phyloP scores from a whole-genome alignment of 192 early-diverging fungal species.

The Ambispora gerdemannii region DNA sequence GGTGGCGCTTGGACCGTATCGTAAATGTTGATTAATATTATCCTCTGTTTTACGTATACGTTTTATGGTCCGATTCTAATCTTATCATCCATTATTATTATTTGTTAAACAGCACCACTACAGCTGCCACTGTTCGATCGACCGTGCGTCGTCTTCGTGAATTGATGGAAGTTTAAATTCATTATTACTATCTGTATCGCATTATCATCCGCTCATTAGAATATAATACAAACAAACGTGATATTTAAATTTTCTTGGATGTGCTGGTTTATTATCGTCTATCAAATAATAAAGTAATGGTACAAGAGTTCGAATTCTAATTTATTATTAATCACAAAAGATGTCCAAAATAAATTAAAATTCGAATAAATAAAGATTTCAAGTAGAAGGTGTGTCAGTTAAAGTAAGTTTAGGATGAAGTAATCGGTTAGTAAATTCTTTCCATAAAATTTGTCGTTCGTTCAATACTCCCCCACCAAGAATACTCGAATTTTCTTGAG shows the following conservation, averaged over 20 bases:
- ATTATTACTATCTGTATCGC: too few relatives aligned
- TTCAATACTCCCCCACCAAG: conserved; percentile 54
- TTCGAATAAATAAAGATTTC: too few relatives aligned
- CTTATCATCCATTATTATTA: not conserved
- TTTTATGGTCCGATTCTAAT: conserved; percentile 10
- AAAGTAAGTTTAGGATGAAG: too few relatives aligned
- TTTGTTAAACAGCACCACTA: conserved; percentile 61
- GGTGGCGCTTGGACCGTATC: conserved; percentile 96
- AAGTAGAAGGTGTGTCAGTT: too few relatives aligned
- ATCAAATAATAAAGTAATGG: too few relatives aligned
- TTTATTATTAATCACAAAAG: too few relatives aligned
- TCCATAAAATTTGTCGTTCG: conserved; percentile 58
- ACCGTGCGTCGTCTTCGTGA: conserved; percentile 98
- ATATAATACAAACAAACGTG: too few relatives aligned
- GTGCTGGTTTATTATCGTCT: too few relatives aligned
- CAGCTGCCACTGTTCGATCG: conserved; percentile 86
- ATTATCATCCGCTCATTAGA: too few relatives aligned
- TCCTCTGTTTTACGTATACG: not conserved
- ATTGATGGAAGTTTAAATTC: conserved; percentile 85
- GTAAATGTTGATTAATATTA: conserved; percentile 40
- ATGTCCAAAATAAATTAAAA: too few relatives aligned
- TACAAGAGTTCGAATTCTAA: not conserved
- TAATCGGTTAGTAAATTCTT: conserved; percentile 55
- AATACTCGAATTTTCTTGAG: conserved; percentile 89
- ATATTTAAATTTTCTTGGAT: too few relatives aligned